Percentiles rank a stretch among this genome's conserved stretches.
phyloP scores from a whole-genome alignment of 192 early-diverging fungal genomes.

The Coemansia guatemalensis region DNA sequence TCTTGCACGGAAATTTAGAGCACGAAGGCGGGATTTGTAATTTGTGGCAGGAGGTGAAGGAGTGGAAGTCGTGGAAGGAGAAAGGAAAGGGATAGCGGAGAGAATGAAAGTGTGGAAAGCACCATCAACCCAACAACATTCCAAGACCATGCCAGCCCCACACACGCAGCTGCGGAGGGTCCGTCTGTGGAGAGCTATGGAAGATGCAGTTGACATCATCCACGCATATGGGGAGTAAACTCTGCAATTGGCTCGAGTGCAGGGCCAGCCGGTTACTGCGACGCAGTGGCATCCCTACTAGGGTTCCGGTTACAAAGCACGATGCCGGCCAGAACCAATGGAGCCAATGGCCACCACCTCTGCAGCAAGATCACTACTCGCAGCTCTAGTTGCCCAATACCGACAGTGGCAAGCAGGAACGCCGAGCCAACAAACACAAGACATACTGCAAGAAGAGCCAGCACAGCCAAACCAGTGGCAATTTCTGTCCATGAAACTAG shows the following conservation, averaged over 20 bases:
- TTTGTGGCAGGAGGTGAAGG: neutral
- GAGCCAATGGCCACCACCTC: conserved; percentile 36
- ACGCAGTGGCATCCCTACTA: neutral
- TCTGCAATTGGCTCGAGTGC: no score
- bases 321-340: conserved; percentile 14
- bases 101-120: no score
- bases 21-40: neutral
- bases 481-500: conserved; percentile 36
- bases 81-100: neutral
- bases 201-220: no score
- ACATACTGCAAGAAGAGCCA: conserved; percentile 24
- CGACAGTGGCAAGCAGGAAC: conserved; percentile 42
- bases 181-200: no score
- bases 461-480: conserved; percentile 30
- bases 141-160: no score
- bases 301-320: conserved; percentile 10
- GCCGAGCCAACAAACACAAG: conserved; percentile 31
- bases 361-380: conserved; percentile 34
- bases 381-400: conserved; percentile 48
- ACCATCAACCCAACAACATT: no score
- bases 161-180: no score
- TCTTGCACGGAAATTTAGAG: neutral
- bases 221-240: no score
- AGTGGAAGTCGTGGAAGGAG: no score
- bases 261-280: no score